Percentiles rank a stretch among this genome's conserved stretches.
These are phyloP conservation scores for Pseudognaphalium luteoalbum DNA, from an alignment of 129 eudicot genomes.

Conservation along the genomic window DNA sequence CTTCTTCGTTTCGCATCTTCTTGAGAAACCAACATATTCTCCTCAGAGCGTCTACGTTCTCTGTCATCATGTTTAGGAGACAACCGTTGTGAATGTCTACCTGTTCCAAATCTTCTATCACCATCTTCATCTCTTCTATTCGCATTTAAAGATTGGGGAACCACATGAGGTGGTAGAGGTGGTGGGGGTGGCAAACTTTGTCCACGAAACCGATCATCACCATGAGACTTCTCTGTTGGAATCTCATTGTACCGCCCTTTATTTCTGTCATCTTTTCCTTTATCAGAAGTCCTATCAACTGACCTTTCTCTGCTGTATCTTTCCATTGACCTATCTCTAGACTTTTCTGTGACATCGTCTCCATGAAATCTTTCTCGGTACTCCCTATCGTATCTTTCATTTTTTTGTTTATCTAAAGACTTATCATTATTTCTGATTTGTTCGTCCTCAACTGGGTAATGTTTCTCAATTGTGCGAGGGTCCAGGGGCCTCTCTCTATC, in stretches of 20 bases:
- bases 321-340: constrained; percentile 87
- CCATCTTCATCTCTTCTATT: constrained; percentile 81
- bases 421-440: constrained; percentile 40
- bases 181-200: constrained; percentile 97
- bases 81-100: constrained; percentile 77
- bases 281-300: constrained; percentile 72
- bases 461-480: constrained; percentile 48
- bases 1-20: constrained; percentile 88
- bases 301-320: constrained; percentile 89
- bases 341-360: constrained; percentile 66
- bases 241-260: constrained; percentile 61
- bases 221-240: constrained; percentile 52
- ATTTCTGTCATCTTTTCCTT: constrained; percentile 79
- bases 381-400: constrained; percentile 79
- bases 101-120: constrained; percentile 73
- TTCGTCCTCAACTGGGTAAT: constrained; percentile 40
- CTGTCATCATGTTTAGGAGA: constrained; percentile 94
- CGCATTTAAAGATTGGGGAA: constrained; percentile 74
- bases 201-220: constrained; percentile 77
- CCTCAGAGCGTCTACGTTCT: constrained; percentile 93
- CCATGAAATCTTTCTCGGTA: constrained; percentile 64
- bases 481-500: constrained; percentile 66
- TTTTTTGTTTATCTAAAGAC: constrained; percentile 52
- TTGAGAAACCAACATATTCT: constrained; percentile 50
- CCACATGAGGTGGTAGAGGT: constrained; percentile 84